Evolutionary conservation across 2,329 filamentous ascomycete genomes (phyloP).

Genomic region (Ophiocordyceps australis): DNA sequence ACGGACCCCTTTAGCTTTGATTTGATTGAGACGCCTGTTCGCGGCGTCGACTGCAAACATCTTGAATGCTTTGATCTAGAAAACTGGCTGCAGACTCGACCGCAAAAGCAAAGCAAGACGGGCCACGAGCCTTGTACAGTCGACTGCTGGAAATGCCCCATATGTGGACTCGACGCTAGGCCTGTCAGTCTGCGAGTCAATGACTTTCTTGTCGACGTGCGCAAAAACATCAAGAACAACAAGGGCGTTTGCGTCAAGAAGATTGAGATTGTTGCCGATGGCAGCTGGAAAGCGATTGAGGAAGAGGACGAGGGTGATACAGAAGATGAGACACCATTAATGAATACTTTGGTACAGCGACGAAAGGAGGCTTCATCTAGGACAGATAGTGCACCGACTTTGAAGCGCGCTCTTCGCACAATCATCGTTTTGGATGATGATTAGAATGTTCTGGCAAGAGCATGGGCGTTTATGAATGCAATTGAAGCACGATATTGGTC

Average conservation of each 20-base stretch:
- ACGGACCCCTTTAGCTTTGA: constrained; percentile 46
- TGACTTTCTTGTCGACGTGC: constrained; percentile 50
- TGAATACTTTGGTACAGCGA: no score
- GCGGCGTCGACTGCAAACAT: constrained; percentile 53
- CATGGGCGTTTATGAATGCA: no score
- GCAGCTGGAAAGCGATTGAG: constrained; percentile 13
- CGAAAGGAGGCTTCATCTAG: background rate
- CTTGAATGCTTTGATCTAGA: constrained; percentile 81
- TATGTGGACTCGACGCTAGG: constrained; percentile 62
- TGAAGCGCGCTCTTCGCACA: background rate
- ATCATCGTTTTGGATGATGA: constrained; percentile 1
- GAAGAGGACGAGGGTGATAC: constrained; percentile 14
- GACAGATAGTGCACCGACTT: background rate
- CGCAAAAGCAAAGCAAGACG: constrained; percentile 17
- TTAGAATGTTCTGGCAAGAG: no score
- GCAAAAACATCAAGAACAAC: constrained; percentile 23
- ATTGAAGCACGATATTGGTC: no score
- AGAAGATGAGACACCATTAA: constrained; percentile 8
- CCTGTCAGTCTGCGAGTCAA: constrained; percentile 57
- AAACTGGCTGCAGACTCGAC: constrained; percentile 56
- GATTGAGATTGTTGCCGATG: constrained; percentile 12
- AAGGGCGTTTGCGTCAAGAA: constrained; percentile 9
- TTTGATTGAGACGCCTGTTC: constrained; percentile 54
- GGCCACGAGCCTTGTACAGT: constrained; percentile 30
- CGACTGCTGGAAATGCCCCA: constrained; percentile 75